Evolutionary conservation across 345 rosid species (phyloP), one percentile per base, ranked within the genome.

Genomic region (Clarkia xantiana): DNA sequence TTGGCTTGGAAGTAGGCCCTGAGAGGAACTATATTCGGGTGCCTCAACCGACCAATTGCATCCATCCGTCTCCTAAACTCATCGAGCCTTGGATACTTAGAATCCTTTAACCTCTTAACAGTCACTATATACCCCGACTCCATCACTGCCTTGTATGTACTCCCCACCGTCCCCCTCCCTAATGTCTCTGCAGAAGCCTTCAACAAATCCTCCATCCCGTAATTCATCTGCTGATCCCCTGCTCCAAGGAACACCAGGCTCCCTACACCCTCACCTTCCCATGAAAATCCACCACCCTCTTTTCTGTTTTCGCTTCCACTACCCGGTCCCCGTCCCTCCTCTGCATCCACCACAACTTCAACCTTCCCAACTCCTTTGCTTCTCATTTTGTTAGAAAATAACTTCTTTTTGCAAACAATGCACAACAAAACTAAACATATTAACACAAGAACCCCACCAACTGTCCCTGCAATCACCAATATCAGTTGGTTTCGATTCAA

Each of bases 51-150:
- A 19, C 98, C 98, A 42, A 91, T 45, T 13, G 80, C 58, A 13
- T 91, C 94, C 75, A 84, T 71, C 48, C 76, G 93, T 51, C 90
- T 64, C 61, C 77, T 43, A 51, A 91, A 91, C 54, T 84, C 94
- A 36, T 86, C 93, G 49, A 65, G 48, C 55, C 82, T 63, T 2
- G 96, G 94, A 66, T 76, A 78, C 56, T 85, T 76, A 0, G 94
- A 69, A 51, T 91, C 85, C 67, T 80, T 86, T 18, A 90, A 61
- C 63, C 97, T 76, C 65, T 86, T 89, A 19, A 91, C 97, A 48
- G 95, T 86, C 50, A 90, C 84, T 57, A 86, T 90, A 76, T 74
- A 90, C 0, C 97, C 97, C 3, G 91, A 82, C 62, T 86, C 94
- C 88, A 90, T 68, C 55, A 90, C 86, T 0, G 97, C 97, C 64